These are phyloP conservation scores for Dipodascus albidus DNA, from an alignment of 805 yeast genomes.

Conservation along the genomic window DNA sequence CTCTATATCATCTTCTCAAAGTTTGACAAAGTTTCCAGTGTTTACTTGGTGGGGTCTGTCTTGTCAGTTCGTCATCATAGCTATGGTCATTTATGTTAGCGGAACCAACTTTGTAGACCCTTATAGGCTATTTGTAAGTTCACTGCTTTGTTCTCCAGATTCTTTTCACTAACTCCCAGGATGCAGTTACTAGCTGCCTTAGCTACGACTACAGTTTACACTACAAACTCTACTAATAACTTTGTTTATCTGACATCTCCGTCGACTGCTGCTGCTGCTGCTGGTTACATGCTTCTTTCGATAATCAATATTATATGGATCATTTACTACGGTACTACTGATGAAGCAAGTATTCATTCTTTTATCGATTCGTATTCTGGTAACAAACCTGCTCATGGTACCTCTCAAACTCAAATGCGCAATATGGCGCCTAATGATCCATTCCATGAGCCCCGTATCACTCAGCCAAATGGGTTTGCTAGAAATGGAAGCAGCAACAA, in stretches of 20 bases:
- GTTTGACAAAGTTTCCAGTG: slow-evolving; percentile 46
- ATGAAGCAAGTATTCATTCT: slow-evolving; percentile 75
- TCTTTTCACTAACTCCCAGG: no score
- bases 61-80: slow-evolving; percentile 54
- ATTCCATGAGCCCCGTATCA: not conserved
- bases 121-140: slow-evolving; percentile 38
- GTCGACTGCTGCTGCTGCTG: slow-evolving; percentile 74
- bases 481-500: slow-evolving; percentile 6
- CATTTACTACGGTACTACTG: slow-evolving; percentile 81
- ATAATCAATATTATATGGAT: slow-evolving; percentile 81
- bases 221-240: slow-evolving; percentile 72
- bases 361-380: slow-evolving; percentile 75
- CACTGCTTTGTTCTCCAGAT: no score
- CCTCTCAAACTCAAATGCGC: not conserved
- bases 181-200: slow-evolving; percentile 44
- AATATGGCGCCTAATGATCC: no score
- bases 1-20: slow-evolving; percentile 45
- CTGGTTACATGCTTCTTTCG: slow-evolving; percentile 77
- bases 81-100: slow-evolving; percentile 41
- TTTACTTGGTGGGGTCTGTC: slow-evolving; percentile 97
- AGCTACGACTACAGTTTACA: slow-evolving; percentile 70
- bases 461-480: not conserved
- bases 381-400: slow-evolving; percentile 14
- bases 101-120: slow-evolving; percentile 52
- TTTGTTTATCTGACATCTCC: slow-evolving; percentile 60